These are phyloP conservation scores for Pseudocohnilembus persalinus DNA, from an alignment of 169 alveolate species.

Conservation along the genomic window DNA sequence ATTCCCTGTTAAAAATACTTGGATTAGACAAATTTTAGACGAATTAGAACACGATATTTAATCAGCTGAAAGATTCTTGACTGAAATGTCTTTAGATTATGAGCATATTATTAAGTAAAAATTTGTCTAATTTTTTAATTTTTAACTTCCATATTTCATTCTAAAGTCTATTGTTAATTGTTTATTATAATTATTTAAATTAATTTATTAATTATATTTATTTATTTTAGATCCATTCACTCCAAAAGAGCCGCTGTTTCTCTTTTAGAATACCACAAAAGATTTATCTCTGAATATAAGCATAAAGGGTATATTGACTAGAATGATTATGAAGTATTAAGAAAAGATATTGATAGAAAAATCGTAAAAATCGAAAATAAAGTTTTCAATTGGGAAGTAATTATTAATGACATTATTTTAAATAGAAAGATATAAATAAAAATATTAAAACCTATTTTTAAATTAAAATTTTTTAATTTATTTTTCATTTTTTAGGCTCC, in stretches of 20 bases:
- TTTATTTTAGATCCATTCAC: slow-evolving; percentile 21
- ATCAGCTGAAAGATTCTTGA: slow-evolving; percentile 35
- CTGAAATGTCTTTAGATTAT: slow-evolving; percentile 20
- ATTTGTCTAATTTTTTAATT: no score
- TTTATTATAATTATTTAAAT: no score
- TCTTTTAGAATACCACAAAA: slow-evolving; percentile 28
- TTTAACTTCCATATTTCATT: no score
- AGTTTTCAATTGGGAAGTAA: slow-evolving; percentile 33
- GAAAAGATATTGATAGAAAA: slow-evolving; percentile 30
- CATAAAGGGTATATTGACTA: slow-evolving; percentile 42
- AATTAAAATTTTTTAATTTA: no score
- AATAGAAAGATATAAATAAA: no score
- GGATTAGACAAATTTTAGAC: slow-evolving; percentile 21
- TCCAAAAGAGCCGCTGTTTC: slow-evolving; percentile 43
- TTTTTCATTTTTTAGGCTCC: neutral
- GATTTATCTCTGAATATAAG: slow-evolving; percentile 26
- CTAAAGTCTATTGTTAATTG: no score
- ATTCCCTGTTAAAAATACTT: slow-evolving; percentile 29
- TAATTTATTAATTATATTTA: no score
- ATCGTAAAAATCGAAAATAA: slow-evolving; percentile 32
- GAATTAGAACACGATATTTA: slow-evolving; percentile 29
- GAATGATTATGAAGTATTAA: slow-evolving; percentile 19
- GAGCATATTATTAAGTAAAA: slow-evolving; percentile 28
- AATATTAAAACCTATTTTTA: no score
- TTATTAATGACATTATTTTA: neutral